phyloP scores from a whole-genome alignment of 2,329 filamentous ascomycete genomes.

The Akanthomyces muscarius region DNA sequence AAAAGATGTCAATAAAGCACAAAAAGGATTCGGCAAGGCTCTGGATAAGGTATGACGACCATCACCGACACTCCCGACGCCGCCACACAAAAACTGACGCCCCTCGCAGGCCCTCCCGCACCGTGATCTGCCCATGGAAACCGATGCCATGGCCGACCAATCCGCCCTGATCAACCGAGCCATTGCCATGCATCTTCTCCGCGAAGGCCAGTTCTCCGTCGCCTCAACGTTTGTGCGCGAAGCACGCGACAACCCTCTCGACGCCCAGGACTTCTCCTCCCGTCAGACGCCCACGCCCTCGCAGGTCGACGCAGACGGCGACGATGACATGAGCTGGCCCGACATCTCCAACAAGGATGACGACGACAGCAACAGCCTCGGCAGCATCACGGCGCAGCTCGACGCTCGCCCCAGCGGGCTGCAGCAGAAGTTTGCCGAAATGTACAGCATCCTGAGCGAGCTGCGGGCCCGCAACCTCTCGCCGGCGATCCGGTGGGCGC shows the following conservation, averaged over 20 bases:
- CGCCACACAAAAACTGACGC: constrained; percentile 22
- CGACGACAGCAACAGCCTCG: background rate
- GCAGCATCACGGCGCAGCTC: constrained; percentile 3
- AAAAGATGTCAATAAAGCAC: constrained; percentile 75
- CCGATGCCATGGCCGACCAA: constrained; percentile 74
- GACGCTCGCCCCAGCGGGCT: constrained; percentile 43
- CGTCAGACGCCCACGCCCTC: constrained; percentile 17
- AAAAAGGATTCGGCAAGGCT: constrained; percentile 79
- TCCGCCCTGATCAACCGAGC: constrained; percentile 81
- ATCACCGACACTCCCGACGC: background rate
- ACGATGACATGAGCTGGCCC: constrained; percentile 26
- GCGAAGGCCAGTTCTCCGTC: constrained; percentile 88
- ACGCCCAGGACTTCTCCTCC: background rate
- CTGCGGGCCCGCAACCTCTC: constrained; percentile 70
- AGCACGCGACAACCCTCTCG: constrained; percentile 40
- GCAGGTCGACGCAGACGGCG: constrained; percentile 24
- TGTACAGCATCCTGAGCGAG: constrained; percentile 85
- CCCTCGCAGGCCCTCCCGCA: constrained; percentile 35
- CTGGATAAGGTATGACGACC: constrained; percentile 65
- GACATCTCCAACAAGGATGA: background rate
- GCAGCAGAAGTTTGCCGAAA: constrained; percentile 77
- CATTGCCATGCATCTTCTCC: constrained; percentile 92
- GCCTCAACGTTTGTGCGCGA: constrained; percentile 82
- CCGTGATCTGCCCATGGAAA: constrained; percentile 68
- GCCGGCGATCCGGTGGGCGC: constrained; percentile 86